A percentile compares a stretch with the other conserved stretches of the same genome.
phyloP scores from a whole-genome alignment of 2,329 filamentous ascomycete genomes.

The Calonectria hongkongensis region DNA sequence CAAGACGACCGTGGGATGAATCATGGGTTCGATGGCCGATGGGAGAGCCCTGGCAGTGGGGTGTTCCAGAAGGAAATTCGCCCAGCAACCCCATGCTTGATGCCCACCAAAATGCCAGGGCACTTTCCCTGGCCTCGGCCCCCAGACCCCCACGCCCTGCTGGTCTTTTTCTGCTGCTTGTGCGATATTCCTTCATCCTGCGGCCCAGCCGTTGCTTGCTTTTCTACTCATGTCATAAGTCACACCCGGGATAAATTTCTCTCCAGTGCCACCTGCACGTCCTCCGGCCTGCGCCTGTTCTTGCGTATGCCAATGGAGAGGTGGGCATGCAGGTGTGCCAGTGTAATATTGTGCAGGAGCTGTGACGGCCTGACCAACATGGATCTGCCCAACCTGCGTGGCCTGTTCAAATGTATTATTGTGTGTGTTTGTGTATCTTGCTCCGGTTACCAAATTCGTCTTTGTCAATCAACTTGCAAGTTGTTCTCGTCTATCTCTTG shows the following conservation, averaged over 20 bases:
- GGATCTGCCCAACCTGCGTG: constrained; percentile 18
- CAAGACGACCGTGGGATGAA: constrained; percentile 20
- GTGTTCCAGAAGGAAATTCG: constrained; percentile 50
- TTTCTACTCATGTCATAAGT: constrained; percentile 11
- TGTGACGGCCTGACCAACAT: constrained; percentile 28
- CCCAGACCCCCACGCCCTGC: constrained; percentile 40
- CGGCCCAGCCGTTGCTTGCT: constrained; percentile 15
- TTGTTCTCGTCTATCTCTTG: constrained; percentile 15
- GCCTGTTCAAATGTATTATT: constrained; percentile 25
- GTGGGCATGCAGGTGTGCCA: constrained; percentile 33
- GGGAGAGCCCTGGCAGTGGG: constrained; percentile 34
- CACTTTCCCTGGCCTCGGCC: constrained; percentile 26
- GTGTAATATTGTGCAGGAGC: constrained; percentile 26
- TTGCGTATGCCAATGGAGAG: constrained; percentile 7
- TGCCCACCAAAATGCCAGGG: constrained; percentile 33
- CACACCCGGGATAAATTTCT: constrained; percentile 21
- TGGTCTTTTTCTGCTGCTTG: constrained; percentile 41
- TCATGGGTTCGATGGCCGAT: constrained; percentile 30
- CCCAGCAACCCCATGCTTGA: constrained; percentile 44
- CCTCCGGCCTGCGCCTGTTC: neutral
- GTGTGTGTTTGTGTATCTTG: constrained; percentile 23
- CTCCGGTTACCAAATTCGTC: constrained; percentile 16
- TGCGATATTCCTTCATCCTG: constrained; percentile 38
- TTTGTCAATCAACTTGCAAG: constrained; percentile 10
- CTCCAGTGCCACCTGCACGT: constrained; percentile 12